Conservation (phyloP, 441 rosid genomes). For the Melastoma candidum region DNA sequence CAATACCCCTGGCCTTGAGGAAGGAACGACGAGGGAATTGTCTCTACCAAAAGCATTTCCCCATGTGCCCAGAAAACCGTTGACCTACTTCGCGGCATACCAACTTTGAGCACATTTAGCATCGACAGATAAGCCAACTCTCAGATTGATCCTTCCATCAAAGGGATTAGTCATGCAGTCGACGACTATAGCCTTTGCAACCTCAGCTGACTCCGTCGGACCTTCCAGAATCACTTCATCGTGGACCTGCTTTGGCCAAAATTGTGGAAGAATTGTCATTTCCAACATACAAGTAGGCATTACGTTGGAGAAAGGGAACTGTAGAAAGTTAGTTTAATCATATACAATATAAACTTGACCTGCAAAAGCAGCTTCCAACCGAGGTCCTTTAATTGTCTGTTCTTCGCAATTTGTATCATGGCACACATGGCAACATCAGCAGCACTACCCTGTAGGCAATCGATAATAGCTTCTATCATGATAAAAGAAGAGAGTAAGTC, state of each 20-base stretch:
- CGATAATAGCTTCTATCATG: conserved; percentile 4
- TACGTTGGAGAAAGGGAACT: neutral
- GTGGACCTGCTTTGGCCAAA: conserved; percentile 52
- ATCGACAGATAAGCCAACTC: conserved; percentile 72
- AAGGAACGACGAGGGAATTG: too few relatives aligned
- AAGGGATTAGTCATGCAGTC: conserved; percentile 79
- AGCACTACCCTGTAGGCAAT: conserved; percentile 76
- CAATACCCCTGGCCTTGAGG: too few relatives aligned
- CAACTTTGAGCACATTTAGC: conserved; percentile 93
- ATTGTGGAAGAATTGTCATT: neutral
- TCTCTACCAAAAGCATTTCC: conserved; percentile 1
- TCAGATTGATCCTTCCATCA: conserved; percentile 61
- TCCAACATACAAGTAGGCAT: too few relatives aligned
- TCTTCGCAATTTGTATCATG: conserved; percentile 75
- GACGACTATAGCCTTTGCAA: conserved; percentile 70
- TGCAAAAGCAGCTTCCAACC: conserved; percentile 95
- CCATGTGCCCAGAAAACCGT: neutral
- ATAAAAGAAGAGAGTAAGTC: conserved; percentile 11
- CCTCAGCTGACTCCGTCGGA: conserved; percentile 80
- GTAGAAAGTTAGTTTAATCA: neutral
- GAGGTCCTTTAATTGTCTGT: conserved; percentile 54
- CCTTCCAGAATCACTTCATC: conserved; percentile 99
- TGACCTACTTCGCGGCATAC: conserved; percentile 70
- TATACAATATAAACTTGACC: conserved; percentile 29
- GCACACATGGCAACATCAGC: conserved; percentile 99